Percentiles rank a stretch among this genome's conserved stretches.
Conservation (phyloP, 2,329 filamentous ascomycete genomes). For the Hypoxylon sp. region DNA sequence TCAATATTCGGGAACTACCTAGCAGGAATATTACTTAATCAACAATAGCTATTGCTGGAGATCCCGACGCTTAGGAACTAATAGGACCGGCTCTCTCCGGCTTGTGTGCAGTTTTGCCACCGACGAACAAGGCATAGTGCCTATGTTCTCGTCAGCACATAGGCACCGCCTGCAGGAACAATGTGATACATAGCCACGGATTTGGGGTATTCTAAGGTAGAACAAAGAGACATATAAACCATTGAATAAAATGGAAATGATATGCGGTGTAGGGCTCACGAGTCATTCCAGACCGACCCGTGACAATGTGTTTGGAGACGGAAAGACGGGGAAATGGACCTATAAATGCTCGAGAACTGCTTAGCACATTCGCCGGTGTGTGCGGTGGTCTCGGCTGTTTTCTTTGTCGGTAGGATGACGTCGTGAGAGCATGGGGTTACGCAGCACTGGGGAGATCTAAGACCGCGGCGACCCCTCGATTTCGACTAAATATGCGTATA, state of each 20-base stretch:
- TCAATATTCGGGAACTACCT: background rate
- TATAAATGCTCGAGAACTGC: constrained; percentile 3
- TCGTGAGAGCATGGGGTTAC: constrained; percentile 34
- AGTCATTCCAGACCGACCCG: constrained; percentile 31
- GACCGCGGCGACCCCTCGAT: constrained; percentile 45
- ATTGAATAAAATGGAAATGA: constrained; percentile 24
- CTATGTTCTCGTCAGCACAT: constrained; percentile 1
- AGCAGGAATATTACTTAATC: constrained; percentile 12
- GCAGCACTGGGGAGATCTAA: constrained; percentile 35
- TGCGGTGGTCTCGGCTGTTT: constrained; percentile 40
- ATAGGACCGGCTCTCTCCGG: constrained; percentile 10
- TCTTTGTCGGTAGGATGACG: constrained; percentile 40
- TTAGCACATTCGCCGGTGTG: constrained; percentile 26
- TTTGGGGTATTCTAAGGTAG: constrained; percentile 23
- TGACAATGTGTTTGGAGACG: constrained; percentile 20
- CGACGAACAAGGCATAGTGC: constrained; percentile 2
- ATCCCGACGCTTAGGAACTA: constrained; percentile 12
- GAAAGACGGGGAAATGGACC: constrained; percentile 21
- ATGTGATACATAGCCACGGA: constrained; percentile 11
- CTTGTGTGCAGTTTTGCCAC: constrained; percentile 29
- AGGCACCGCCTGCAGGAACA: constrained; percentile 2
- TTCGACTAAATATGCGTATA: constrained; percentile 26
- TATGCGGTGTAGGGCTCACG: constrained; percentile 21
- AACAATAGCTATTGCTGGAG: constrained; percentile 1
- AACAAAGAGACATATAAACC: constrained; percentile 4